Percentiles rank a stretch among this genome's conserved stretches.
phyloP scores from a whole-genome alignment of 768 basidiomycete genomes.

The Fomitopsis serialis region DNA sequence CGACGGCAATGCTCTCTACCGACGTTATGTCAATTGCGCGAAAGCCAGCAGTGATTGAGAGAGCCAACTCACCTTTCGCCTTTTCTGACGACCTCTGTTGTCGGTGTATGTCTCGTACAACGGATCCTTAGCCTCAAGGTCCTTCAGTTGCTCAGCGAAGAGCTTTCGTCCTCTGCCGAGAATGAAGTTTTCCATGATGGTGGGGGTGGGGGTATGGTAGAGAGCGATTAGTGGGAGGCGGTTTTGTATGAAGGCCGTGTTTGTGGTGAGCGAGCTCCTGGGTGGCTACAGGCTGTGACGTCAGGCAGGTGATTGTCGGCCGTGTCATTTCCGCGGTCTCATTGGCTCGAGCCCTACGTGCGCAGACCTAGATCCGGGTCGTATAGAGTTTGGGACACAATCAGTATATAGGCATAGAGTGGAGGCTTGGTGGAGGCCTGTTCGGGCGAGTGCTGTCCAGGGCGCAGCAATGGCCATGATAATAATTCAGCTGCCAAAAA shows the following conservation, averaged over 20 bases:
- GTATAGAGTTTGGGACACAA: too few species aligned
- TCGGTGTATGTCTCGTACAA: constrained; percentile 63
- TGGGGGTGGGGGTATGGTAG: background rate
- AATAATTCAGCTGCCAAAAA: too few species aligned
- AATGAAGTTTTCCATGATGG: constrained; percentile 15
- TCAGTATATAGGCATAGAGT: too few species aligned
- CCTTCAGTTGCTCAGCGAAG: constrained; percentile 57
- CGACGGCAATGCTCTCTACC: constrained; percentile 67
- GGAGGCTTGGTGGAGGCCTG: too few species aligned
- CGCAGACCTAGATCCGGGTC: too few species aligned
- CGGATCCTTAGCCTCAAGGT: constrained; percentile 70
- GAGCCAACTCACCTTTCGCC: constrained; percentile 43
- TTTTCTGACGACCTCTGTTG: constrained; percentile 48
- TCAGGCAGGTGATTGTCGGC: background rate
- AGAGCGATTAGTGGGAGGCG: background rate
- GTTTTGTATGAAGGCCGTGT: background rate
- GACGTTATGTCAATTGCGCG: background rate
- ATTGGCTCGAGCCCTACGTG: too few species aligned
- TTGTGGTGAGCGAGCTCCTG: background rate
- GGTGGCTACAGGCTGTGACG: background rate
- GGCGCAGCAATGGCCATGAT: too few species aligned
- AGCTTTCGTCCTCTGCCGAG: constrained; percentile 47
- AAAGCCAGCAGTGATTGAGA: background rate
- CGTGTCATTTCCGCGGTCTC: background rate
- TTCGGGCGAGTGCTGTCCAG: too few species aligned